These are phyloP conservation scores for Allium cepa DNA, from an alignment of 106 monocot species.

Conservation along the genomic window DNA sequence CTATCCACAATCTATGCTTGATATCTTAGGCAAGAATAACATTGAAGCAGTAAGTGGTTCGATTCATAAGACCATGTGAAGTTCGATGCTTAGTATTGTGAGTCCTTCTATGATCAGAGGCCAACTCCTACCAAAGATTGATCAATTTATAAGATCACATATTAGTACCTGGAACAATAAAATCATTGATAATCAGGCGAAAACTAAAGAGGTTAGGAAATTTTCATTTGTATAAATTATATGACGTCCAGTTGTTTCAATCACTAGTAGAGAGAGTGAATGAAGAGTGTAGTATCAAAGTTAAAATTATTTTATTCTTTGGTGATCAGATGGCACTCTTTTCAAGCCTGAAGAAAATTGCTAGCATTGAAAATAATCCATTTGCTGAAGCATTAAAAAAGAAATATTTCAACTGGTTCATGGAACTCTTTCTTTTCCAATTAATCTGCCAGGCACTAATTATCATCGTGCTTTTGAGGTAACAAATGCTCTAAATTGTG, in stretches of 20 bases:
- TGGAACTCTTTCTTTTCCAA: constrained; percentile 79
- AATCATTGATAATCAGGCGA: constrained; percentile 68
- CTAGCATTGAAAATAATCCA: constrained; percentile 48
- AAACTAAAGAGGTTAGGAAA: constrained; percentile 68
- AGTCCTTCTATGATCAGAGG: constrained; percentile 61
- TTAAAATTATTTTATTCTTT: neutral
- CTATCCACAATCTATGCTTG: constrained; percentile 90
- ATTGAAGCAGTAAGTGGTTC: constrained; percentile 82
- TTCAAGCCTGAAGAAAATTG: constrained; percentile 70
- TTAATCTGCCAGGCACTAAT: constrained; percentile 82
- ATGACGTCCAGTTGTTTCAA: neutral
- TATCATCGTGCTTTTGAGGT: constrained; percentile 65
- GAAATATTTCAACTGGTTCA: constrained; percentile 72
- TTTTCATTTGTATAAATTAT: neutral
- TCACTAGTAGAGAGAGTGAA: neutral
- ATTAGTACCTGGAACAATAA: constrained; percentile 39
- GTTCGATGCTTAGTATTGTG: constrained; percentile 54
- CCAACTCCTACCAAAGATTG: constrained; percentile 67
- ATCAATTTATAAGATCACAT: constrained; percentile 71
- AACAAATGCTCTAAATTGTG: neutral
- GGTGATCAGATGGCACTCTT: constrained; percentile 68
- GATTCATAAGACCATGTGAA: constrained; percentile 76
- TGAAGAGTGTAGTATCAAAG: neutral
- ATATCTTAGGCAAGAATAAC: constrained; percentile 74
- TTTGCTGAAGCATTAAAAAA: constrained; percentile 45